These are phyloP conservation scores for Sclerotinia borealis DNA, from an alignment of 2,329 filamentous ascomycete genomes.

Conservation along the genomic window DNA sequence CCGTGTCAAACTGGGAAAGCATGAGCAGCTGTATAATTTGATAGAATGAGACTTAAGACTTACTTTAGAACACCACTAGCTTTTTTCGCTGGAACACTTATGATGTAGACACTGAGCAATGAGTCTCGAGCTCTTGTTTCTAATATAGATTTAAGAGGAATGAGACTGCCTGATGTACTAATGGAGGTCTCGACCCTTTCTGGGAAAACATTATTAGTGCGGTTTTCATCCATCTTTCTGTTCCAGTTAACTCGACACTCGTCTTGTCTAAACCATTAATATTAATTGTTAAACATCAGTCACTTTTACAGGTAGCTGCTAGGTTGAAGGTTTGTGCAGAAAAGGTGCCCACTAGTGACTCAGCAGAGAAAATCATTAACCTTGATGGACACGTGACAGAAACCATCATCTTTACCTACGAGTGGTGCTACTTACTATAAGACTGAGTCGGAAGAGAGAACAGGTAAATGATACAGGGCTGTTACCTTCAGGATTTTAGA, in stretches of 20 bases:
- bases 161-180: slow-evolving; percentile 33
- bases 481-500: not conserved
- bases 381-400: not conserved
- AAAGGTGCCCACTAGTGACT: not conserved
- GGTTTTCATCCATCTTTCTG: not conserved
- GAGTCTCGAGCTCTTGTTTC: slow-evolving; percentile 55
- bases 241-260: not conserved
- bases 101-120: slow-evolving; percentile 60
- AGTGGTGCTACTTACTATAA: not conserved
- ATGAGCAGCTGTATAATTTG: slow-evolving; percentile 30
- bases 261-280: not conserved
- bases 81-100: slow-evolving; percentile 63
- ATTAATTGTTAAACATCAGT: not conserved
- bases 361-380: not conserved
- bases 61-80: slow-evolving; percentile 70
- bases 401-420: not conserved
- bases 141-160: slow-evolving; percentile 58
- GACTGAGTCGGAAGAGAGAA: not conserved
- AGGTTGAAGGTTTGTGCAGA: not conserved
- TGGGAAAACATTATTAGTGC: not conserved
- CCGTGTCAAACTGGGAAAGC: slow-evolving; percentile 44
- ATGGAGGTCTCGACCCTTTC: not conserved
- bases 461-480: not conserved
- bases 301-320: not conserved
- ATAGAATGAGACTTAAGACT: slow-evolving; percentile 31